Evolutionary conservation across 2,329 filamentous ascomycete genomes (phyloP), one percentile per base, ranked within the genome.

Genomic region (Curvularia hawaiiensis): DNA sequence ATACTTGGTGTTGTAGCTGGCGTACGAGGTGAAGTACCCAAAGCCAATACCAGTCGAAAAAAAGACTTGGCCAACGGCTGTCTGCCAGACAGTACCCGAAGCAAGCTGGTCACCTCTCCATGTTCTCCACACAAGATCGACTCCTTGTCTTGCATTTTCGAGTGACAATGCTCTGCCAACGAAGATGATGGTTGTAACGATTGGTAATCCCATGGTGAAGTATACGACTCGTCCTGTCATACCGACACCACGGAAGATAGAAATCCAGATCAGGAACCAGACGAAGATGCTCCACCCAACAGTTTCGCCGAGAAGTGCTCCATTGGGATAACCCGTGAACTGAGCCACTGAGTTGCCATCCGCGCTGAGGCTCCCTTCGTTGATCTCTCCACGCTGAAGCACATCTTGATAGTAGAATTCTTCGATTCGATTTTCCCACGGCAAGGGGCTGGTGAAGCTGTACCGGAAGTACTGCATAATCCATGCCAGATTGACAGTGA

Each of bases 131-230:
- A 79, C 64, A 0, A 85, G 76, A 55, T 77, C 80, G 33, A 86
- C 75, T 6, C 84, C 84, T 26, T 79, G 79, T 1, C 77, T 66
- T 0, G 84, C 84, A 63, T 86, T 85, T 0, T 80, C 78, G 0
- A 86, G 80, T 0, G 84, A 85, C 1, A 81, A 69, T 0, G 82
- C 78, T 2, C 84, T 80, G 18, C 83, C 84, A 46, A 86, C 79
- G 26, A 86, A 77, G 53, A 86, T 80, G 59, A 86, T 78, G 2
- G 82, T 85, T 14, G 83, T 82, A 56, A 84, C 74, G 49, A 86
- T 84, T 0, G 84, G 84, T 5, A 86, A 68, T 1, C 83, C 83
- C 83, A 86, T 86, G n/a, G 84, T 86, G 70, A 84, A 84, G 73
- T 86, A 86, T 5, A 85, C 84, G 10, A 85, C 84, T 6, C 84